Evolutionary conservation across 768 basidiomycete genomes (phyloP).

Genomic region (Amanita rubescens): DNA sequence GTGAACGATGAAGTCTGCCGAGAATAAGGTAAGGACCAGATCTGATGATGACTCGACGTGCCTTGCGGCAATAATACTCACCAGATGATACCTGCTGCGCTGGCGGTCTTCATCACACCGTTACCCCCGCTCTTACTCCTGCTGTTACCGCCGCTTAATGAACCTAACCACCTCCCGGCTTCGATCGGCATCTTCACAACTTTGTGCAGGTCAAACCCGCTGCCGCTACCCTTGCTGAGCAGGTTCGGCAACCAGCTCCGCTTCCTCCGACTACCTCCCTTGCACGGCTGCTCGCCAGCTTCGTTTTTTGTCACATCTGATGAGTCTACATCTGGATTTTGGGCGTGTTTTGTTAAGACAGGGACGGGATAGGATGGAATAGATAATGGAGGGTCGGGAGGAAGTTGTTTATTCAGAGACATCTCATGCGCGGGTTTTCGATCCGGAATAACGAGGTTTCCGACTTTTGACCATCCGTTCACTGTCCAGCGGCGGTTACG

Average conservation of each 20-base stretch:
- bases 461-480: conserved; percentile 1
- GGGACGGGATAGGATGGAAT: background rate
- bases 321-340: background rate
- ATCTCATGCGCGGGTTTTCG: background rate
- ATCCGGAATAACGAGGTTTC: background rate
- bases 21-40: background rate
- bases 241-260: conserved; percentile 6
- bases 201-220: conserved; percentile 4
- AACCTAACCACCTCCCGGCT: conserved; percentile 7
- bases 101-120: background rate
- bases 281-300: background rate
- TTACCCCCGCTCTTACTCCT: conserved; percentile 3
- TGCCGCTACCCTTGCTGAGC: background rate
- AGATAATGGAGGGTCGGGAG: background rate
- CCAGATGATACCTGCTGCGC: background rate
- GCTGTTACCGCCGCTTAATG: conserved; percentile 4
- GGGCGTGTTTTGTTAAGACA: background rate
- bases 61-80: background rate
- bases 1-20: background rate
- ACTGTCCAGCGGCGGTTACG: conserved; percentile 8
- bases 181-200: conserved; percentile 7
- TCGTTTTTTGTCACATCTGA: background rate
- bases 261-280: background rate
- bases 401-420: background rate
- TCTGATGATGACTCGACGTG: no score